A percentile compares a stretch with the other conserved stretches of the same genome.
phyloP scores from a whole-genome alignment of 495 filamentous ascomycete species.

The Daldinia decipiens region DNA sequence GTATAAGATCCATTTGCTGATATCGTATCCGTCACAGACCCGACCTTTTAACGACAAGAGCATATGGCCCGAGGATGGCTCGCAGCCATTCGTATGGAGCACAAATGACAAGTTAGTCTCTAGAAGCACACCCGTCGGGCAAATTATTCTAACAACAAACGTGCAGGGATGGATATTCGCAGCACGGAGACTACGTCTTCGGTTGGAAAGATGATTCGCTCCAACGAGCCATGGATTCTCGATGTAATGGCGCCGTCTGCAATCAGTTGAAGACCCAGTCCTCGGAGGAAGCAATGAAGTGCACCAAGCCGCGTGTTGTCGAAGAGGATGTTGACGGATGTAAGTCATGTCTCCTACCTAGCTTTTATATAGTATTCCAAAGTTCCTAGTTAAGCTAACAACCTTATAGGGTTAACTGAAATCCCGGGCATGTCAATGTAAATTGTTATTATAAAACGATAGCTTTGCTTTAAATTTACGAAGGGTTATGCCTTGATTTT shows the following conservation, averaged over 20 bases:
- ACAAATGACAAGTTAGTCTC: conserved; percentile 48
- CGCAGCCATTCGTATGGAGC: conserved; percentile 49
- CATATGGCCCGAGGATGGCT: conserved; percentile 51
- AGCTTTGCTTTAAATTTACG: no score
- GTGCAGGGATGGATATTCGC: conserved; percentile 48
- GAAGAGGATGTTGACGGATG: conserved; percentile 58
- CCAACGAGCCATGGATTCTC: conserved; percentile 53
- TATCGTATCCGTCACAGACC: conserved; percentile 38
- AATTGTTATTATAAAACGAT: not conserved
- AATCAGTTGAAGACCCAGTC: conserved; percentile 50
- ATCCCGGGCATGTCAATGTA: conserved; percentile 42
- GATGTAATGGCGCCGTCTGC: conserved; percentile 52
- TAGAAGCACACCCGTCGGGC: conserved; percentile 7
- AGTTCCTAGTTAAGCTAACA: conserved; percentile 27
- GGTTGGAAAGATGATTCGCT: conserved; percentile 54
- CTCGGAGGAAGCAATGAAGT: conserved; percentile 50
- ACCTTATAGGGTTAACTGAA: conserved; percentile 36
- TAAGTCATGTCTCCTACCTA: conserved; percentile 41
- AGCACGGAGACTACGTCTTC: conserved; percentile 57
- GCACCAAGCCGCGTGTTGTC: conserved; percentile 53
- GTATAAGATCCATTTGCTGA: conserved; percentile 21
- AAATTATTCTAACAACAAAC: conserved; percentile 21
- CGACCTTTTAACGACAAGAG: conserved; percentile 49
- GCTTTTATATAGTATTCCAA: not conserved
- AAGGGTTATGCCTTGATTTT: no score